Conservation (phyloP, 495 filamentous ascomycete genomes). For the Neurospora hispaniola region DNA sequence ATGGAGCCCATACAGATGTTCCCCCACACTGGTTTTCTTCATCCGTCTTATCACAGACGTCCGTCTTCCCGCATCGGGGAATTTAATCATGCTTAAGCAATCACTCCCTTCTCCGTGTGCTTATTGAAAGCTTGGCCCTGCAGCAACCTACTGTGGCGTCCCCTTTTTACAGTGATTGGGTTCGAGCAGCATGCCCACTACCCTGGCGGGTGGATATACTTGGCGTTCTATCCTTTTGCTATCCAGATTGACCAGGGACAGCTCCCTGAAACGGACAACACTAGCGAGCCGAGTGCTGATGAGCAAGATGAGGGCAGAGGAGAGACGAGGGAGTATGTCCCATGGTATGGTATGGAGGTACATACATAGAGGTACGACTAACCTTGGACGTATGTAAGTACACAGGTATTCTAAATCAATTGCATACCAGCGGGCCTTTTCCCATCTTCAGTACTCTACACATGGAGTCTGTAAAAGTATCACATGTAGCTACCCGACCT, state of each 20-base stretch:
- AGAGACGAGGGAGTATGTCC: background rate
- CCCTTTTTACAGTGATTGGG: background rate
- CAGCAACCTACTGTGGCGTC: background rate
- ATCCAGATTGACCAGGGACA: background rate
- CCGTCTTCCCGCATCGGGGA: background rate
- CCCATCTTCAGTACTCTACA: background rate
- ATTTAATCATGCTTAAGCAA: background rate
- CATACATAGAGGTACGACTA: background rate
- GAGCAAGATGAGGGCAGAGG: background rate
- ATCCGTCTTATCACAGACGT: background rate
- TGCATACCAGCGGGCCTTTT: background rate
- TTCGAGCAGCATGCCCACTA: background rate
- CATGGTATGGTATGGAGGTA: background rate
- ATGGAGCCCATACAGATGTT: background rate
- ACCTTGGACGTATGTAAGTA: background rate
- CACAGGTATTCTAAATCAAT: background rate
- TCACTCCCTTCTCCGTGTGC: background rate
- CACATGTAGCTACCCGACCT: background rate
- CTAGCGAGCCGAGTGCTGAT: background rate
- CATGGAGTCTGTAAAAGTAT: background rate
- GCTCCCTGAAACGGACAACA: background rate
- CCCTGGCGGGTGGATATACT: background rate
- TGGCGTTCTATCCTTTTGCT: background rate
- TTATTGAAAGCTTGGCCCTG: background rate
- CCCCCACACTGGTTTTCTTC: background rate